phyloP scores from a whole-genome alignment of 2,329 filamentous ascomycete species.

The Verticillium isaacii region DNA sequence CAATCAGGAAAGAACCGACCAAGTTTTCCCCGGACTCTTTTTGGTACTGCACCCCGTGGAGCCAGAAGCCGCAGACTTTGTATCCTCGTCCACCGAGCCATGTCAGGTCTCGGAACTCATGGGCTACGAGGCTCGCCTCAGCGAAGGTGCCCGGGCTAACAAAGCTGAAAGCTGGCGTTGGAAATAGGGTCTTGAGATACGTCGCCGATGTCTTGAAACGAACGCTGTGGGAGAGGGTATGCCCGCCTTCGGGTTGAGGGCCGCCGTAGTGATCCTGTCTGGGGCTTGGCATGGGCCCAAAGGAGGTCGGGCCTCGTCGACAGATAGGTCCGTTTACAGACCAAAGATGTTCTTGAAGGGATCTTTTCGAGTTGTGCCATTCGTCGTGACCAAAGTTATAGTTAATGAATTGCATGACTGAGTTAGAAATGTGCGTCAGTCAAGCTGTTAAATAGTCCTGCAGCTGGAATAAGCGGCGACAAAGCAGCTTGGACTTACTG shows the following conservation, averaged over 20 bases:
- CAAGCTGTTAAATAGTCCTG: neutral
- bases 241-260: neutral
- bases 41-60: conserved; percentile 56
- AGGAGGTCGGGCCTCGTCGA: conserved; percentile 39
- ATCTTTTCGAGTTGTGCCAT: conserved; percentile 46
- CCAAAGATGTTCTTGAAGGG: conserved; percentile 45
- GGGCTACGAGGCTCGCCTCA: conserved; percentile 36
- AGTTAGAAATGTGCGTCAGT: neutral
- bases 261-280: conserved; percentile 27
- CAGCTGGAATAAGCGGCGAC: neutral
- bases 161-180: conserved; percentile 35
- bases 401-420: conserved; percentile 34
- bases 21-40: conserved; percentile 42
- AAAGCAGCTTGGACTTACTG: neutral
- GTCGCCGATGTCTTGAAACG: conserved; percentile 20
- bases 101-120: conserved; percentile 42
- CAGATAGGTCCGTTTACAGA: conserved; percentile 27
- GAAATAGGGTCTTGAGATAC: conserved; percentile 42
- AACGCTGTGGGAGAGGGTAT: neutral
- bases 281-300: conserved; percentile 41
- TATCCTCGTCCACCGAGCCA: conserved; percentile 60
- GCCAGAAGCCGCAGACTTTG: conserved; percentile 52
- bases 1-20: conserved; percentile 48
- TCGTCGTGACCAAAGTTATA: conserved; percentile 58
- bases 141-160: conserved; percentile 35